Base-by-base conservation (phyloP, 805 yeast species). In the Metschnikowia proteae region DNA sequence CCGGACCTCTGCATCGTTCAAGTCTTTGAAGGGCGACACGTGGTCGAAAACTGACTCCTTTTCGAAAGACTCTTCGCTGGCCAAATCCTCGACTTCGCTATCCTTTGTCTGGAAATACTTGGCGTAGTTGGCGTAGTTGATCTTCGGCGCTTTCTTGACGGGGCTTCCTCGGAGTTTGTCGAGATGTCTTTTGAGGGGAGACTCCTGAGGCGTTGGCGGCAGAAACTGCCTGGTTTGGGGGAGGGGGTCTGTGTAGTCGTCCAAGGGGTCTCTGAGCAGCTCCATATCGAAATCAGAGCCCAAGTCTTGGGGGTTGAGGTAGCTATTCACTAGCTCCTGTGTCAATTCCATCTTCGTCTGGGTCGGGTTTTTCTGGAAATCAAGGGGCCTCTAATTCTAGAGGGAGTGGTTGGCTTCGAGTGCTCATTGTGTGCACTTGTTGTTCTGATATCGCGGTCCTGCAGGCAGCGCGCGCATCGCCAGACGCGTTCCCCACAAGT, bases 141-240 rank as follows among this genome's bases (percentile, higher is more conserved):
- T 26, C 4, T 11, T 26, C 27, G 51, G 48, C 6, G 48, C 30
- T 5, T 29, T 43, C 29, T 51, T 51, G 6, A 48, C 37, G n/a
- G 55, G 56, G 30, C 56, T 53, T 5, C 55, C 56, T 34, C 54
- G 45, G 17, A 54, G 51, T 30, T 44, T 30, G 26, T 50, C 49
- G 36, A 48, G 38, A n/a, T 44, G 43, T 6, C 26, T n/a, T 43
- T 52, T 52, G 1, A 50, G 27, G 23, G 57, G 56, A 2, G 47
- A 43, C 17, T 38, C 44, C 23, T 33, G 38, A 1, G 53, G 53
- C 8, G 53, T 46, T 3, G 55, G 55, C 7, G 57, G 53, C 10
- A 46, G 38, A 10, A 35, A 31, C n/a, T 31, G 33, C 17, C 17
- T 17, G 2, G 17, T 17, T 17, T 17, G 17, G 17, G 17, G 17